Percentiles rank a stretch among this genome's conserved stretches.
These are phyloP conservation scores for Moesziomyces antarcticus DNA, from an alignment of 1,284 basidiomycete species.

Conservation along the genomic window DNA sequence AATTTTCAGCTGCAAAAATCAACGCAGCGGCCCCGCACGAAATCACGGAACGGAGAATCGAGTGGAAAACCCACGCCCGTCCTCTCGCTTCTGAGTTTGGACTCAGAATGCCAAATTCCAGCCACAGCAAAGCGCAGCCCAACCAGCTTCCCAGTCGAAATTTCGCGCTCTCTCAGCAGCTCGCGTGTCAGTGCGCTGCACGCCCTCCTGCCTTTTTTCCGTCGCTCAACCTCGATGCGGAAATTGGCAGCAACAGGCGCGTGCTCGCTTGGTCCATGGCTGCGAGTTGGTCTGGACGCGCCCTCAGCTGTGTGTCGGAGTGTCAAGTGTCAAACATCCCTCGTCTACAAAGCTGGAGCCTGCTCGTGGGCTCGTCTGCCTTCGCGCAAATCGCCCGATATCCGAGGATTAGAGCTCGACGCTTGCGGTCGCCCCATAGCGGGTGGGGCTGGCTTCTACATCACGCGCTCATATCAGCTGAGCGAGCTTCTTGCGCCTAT, in stretches of 20 bases:
- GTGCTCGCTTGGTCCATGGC: neutral
- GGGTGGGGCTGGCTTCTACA: neutral
- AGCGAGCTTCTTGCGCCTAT: neutral
- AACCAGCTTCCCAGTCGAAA: neutral
- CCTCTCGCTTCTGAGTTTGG: conserved; percentile 25
- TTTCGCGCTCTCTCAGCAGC: neutral
- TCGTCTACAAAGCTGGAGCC: neutral
- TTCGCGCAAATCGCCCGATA: neutral
- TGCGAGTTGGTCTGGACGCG: neutral
- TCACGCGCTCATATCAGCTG: neutral
- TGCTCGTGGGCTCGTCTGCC: neutral
- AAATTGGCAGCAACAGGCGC: neutral
- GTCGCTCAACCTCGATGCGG: neutral
- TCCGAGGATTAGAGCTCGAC: neutral
- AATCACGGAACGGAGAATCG: neutral
- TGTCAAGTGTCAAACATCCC: neutral
- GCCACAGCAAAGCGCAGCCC: neutral
- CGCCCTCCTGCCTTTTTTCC: neutral
- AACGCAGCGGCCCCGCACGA: neutral
- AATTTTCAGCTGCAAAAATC: neutral
- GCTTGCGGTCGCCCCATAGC: neutral
- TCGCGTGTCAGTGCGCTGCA: neutral
- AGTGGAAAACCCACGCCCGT: neutral
- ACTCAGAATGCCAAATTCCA: conserved; percentile 5
- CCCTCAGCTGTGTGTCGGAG: neutral